Evolutionary conservation across 495 filamentous ascomycete genomes (phyloP), one percentile per base, ranked within the genome.

Genomic region (Tuber magnatum): DNA sequence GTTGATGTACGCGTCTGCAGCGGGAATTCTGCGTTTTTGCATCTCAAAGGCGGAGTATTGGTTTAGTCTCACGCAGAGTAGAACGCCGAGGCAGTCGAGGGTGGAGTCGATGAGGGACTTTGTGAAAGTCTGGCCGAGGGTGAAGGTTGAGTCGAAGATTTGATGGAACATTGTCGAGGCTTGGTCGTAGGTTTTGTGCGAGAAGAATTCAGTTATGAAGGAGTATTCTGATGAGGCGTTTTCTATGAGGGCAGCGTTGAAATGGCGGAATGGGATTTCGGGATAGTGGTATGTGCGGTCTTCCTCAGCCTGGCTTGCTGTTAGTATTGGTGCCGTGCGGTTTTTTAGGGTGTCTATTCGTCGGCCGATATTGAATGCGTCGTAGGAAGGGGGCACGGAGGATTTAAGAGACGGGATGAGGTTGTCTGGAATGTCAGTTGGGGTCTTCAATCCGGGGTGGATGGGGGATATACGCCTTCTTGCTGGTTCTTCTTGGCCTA

Each of bases 181-280:
- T 76, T 88, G 83, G 44, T 82, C 86, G 75, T 87, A 88, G 28
- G 85, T 84, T 77, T 87, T 83, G 77, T 92, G 86, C 18, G 90
- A 87, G 87, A 99, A 97, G 85, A 97, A 97, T 40, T 91, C 86
- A 1, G 93, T 92, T 70, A 98, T 88, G 81, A 99, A 98, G 14
- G 92, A 91, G 84, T 98, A 98, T 83, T 99, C 95, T 35, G 93
- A 90, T n/a, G 92, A 92, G 2, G 92, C 90, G 81, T 99, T 99
- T 85, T 98, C 95, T 75, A 97, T 86, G 35, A 99, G 86, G 3
- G 95, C 95, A 43, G 95, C 89, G 81, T 97, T 97, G 86, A 97
- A 98, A 81, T 95, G 92, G 41, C 92, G 90, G 84, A 99, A 99
- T 22, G 92, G 92, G 1, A 89, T 86, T 84, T 99, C 95, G 41